A percentile compares a stretch with the other conserved stretches of the same genome.
Conservation (phyloP, 2,329 filamentous ascomycete species). For the Diaporthe caulivora region DNA sequence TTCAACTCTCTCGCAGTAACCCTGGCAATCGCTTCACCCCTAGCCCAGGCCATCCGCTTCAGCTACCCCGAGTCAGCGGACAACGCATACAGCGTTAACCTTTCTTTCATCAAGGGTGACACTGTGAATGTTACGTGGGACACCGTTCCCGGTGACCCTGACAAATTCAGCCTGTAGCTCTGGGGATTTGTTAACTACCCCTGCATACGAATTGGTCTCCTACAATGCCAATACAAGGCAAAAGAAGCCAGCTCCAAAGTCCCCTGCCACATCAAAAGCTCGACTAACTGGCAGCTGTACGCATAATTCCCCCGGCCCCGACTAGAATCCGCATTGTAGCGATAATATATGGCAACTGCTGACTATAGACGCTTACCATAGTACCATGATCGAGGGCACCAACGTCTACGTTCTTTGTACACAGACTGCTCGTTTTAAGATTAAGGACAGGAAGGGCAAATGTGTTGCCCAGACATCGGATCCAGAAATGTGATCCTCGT, state of each 20-base stretch:
- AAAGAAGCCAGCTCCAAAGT: slow-evolving; percentile 14
- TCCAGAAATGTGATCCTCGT: neutral
- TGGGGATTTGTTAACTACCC: slow-evolving; percentile 38
- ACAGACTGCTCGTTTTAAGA: slow-evolving; percentile 34
- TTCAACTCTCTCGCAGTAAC: neutral
- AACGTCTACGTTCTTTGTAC: slow-evolving; percentile 40
- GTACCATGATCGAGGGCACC: slow-evolving; percentile 35
- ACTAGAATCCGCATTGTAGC: too few relatives aligned
- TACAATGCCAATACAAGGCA: slow-evolving; percentile 29
- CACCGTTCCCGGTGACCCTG: slow-evolving; percentile 30
- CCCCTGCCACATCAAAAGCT: slow-evolving; percentile 33
- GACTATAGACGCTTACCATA: neutral
- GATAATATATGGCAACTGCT: neutral
- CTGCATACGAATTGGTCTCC: slow-evolving; percentile 35
- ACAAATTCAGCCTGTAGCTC: slow-evolving; percentile 36
- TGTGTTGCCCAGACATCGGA: neutral
- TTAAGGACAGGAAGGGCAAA: neutral
- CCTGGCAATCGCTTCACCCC: neutral
- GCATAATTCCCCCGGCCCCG: too few relatives aligned
- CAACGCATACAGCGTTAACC: neutral
- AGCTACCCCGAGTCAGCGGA: neutral
- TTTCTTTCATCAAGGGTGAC: slow-evolving; percentile 7
- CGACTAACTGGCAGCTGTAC: slow-evolving; percentile 32
- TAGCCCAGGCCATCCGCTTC: neutral
- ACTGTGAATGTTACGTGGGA: slow-evolving; percentile 31